These are phyloP conservation scores for Epichloe scottii DNA, from an alignment of 2,329 filamentous ascomycete species.

Conservation along the genomic window DNA sequence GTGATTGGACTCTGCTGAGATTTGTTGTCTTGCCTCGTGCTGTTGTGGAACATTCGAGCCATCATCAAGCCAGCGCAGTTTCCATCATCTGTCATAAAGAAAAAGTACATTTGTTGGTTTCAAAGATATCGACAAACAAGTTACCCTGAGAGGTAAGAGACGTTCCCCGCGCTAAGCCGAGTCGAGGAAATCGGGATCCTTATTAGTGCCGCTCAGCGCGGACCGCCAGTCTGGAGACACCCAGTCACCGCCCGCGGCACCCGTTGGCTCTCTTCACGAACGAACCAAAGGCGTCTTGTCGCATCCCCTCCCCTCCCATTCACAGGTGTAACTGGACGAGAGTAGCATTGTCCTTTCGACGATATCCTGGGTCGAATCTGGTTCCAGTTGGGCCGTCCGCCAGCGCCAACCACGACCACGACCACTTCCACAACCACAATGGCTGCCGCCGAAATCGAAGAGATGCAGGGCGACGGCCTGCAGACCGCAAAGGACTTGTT, in stretches of 20 bases:
- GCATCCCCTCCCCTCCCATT: not conserved
- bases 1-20: too few species aligned
- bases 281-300: not conserved
- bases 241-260: not conserved
- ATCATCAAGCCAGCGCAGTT: too few species aligned
- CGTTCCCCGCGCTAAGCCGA: too few species aligned
- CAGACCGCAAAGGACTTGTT: constrained; percentile 81
- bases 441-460: constrained; percentile 5
- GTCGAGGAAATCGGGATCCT: too few species aligned
- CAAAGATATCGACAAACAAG: too few species aligned
- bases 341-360: not conserved
- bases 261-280: not conserved
- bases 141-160: too few species aligned
- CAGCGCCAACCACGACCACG: not conserved
- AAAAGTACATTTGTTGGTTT: too few species aligned
- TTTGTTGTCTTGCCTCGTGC: too few species aligned
- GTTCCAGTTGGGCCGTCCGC: not conserved
- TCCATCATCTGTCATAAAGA: not conserved
- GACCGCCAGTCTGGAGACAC: not conserved
- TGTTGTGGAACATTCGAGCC: too few species aligned
- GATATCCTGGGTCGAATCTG: not conserved
- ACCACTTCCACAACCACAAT: not conserved
- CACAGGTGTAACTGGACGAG: not conserved
- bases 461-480: constrained; percentile 19
- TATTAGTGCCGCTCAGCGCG: not conserved